Evolutionary conservation across 495 filamentous ascomycete species (phyloP).

Genomic region (Aspergillus carlsbadensis): DNA sequence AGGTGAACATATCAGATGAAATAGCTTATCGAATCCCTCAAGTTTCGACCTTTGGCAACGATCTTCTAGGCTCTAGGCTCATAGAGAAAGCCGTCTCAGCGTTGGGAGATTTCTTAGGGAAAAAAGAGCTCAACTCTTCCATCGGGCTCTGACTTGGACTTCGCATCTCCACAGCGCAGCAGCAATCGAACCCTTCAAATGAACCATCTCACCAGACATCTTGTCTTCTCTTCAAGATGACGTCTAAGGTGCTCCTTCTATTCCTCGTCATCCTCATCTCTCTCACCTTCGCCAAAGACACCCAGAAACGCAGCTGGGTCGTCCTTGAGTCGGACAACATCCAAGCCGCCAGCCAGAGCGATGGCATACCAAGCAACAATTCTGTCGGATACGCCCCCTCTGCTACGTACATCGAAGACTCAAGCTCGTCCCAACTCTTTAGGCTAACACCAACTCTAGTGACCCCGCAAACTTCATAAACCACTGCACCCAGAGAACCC

Average conservation of each 20-base stretch:
- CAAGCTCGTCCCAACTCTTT: neutral
- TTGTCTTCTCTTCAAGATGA: neutral
- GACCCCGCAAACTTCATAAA: slow-evolving; percentile 14
- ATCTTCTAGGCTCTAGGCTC: no score
- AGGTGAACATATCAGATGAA: no score
- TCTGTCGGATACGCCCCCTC: slow-evolving; percentile 4
- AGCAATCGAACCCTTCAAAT: neutral
- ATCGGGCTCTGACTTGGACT: neutral
- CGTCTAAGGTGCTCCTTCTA: neutral
- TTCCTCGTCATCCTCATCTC: neutral
- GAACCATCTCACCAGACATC: neutral
- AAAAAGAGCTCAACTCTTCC: neutral
- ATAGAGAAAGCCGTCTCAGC: neutral
- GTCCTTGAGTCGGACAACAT: slow-evolving; percentile 11
- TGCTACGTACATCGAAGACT: neutral
- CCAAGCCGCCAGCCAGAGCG: slow-evolving; percentile 8
- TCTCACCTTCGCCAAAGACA: neutral
- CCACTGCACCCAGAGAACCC: neutral
- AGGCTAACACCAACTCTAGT: neutral
- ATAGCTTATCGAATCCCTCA: no score
- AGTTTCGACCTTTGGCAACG: no score
- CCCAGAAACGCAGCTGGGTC: slow-evolving; percentile 1
- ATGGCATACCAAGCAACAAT: slow-evolving; percentile 8
- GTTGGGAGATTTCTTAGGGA: neutral
- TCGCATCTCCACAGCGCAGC: neutral